Conservation (phyloP, 768 basidiomycete species). For the Clitopilus passeckerianus region DNA sequence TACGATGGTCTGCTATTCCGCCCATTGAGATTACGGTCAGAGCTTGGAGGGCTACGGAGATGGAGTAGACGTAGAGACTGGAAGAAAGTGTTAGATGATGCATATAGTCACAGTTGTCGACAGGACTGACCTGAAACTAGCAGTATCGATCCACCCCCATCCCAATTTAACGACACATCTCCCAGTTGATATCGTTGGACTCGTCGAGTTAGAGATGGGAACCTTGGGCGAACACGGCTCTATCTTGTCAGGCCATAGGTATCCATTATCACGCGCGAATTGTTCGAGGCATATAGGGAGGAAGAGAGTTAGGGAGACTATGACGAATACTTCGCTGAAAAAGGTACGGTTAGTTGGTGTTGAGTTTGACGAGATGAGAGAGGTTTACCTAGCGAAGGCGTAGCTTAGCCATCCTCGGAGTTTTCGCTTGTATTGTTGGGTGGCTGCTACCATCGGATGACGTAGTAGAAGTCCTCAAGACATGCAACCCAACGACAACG, state of each 20-base stretch:
- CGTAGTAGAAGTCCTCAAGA: not conserved
- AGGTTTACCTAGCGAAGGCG: constrained; percentile 70
- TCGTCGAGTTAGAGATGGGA: constrained; percentile 10
- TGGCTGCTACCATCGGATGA: constrained; percentile 10
- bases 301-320: constrained; percentile 77
- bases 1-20: constrained; percentile 85
- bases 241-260: constrained; percentile 61
- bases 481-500: too few species aligned
- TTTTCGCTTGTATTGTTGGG: constrained; percentile 28
- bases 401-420: constrained; percentile 80
- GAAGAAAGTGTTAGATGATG: not conserved
- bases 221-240: constrained; percentile 44
- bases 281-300: constrained; percentile 83
- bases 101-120: not conserved
- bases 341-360: not conserved
- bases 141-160: constrained; percentile 86
- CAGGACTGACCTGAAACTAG: constrained; percentile 76
- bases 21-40: constrained; percentile 95
- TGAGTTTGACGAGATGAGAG: not conserved
- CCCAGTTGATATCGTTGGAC: constrained; percentile 14
- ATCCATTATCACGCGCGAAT: constrained; percentile 88
- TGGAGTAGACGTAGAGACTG: constrained; percentile 85
- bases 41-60: constrained; percentile 86
- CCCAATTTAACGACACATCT: constrained; percentile 81
- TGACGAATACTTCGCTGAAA: constrained; percentile 71